A percentile compares a stretch with the other conserved stretches of the same genome.
phyloP scores from a whole-genome alignment of 495 filamentous ascomycete genomes.

The Daldinia childiae region DNA sequence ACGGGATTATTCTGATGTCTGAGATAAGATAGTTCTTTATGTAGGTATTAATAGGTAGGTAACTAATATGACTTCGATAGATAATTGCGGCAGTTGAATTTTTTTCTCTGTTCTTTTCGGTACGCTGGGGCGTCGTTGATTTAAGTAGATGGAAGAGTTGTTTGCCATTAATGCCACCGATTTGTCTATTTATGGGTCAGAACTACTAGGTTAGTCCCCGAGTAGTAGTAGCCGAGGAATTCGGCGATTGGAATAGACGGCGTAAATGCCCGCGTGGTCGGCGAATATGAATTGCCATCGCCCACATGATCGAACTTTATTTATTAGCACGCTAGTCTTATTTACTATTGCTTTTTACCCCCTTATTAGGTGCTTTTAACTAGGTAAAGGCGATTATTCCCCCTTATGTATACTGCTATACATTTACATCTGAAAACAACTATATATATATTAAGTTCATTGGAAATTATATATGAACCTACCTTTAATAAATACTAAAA shows the following conservation, averaged over 20 bases:
- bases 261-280: conserved; percentile 18
- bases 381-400: too few relatives aligned
- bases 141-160: background rate
- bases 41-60: background rate
- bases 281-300: conserved; percentile 15
- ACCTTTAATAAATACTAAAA: too few relatives aligned
- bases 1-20: conserved; percentile 5
- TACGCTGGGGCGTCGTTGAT: background rate
- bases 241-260: conserved; percentile 24
- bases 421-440: too few relatives aligned
- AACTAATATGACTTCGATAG: background rate
- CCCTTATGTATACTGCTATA: too few relatives aligned
- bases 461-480: too few relatives aligned
- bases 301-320: background rate
- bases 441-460: too few relatives aligned
- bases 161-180: conserved; percentile 14
- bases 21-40: conserved; percentile 5
- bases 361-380: too few relatives aligned
- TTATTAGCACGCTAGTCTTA: conserved; percentile 4
- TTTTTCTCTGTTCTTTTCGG: background rate
- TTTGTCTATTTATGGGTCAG: conserved; percentile 1
- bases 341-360: too few relatives aligned
- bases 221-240: conserved; percentile 13
- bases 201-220: conserved; percentile 7
- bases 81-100: background rate